Percentiles rank a stretch among this genome's conserved stretches.
phyloP scores from a whole-genome alignment of 2,329 filamentous ascomycete species.

The Dryadomyces quercus-mongolicae region DNA sequence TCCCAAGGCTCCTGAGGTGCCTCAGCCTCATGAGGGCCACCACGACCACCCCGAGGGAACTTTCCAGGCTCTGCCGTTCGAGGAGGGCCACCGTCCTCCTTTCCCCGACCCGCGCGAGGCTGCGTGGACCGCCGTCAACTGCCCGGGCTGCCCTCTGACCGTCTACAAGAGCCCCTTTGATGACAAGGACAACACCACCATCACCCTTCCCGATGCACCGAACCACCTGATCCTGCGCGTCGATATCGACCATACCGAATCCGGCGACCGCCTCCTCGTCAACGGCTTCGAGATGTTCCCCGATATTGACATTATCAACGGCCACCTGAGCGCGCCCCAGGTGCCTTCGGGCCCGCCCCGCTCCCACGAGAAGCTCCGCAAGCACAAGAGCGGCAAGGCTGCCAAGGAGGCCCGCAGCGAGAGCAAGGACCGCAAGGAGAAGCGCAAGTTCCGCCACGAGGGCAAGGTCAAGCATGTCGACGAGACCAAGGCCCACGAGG shows the following conservation, averaged over 20 bases:
- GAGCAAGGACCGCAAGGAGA: conserved; percentile 6
- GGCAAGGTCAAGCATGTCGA: too few relatives aligned
- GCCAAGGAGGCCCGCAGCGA: conserved; percentile 12
- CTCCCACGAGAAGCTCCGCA: conserved; percentile 14
- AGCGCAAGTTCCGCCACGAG: too few relatives aligned
- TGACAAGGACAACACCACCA: conserved; percentile 14
- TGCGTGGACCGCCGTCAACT: conserved; percentile 26
- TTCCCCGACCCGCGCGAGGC: not conserved
- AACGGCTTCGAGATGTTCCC: conserved; percentile 52
- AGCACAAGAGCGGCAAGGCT: conserved; percentile 9
- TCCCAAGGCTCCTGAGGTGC: not conserved
- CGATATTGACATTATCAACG: conserved; percentile 31
- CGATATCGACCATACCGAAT: conserved; percentile 31
- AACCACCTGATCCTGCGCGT: conserved; percentile 42
- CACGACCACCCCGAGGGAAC: not conserved
- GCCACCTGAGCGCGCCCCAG: conserved; percentile 32
- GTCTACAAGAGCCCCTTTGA: not conserved
- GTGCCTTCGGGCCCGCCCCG: conserved; percentile 14
- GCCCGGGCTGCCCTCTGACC: conserved; percentile 36
- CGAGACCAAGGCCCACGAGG: too few relatives aligned
- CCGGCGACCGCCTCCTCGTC: conserved; percentile 35
- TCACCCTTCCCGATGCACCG: conserved; percentile 14
- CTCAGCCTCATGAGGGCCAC: too few relatives aligned
- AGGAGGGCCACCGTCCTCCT: not conserved
- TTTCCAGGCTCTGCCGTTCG: conserved; percentile 25